A percentile compares a stretch with the other conserved stretches of the same genome.
Evolutionary conservation across 2,329 filamentous ascomycete species (phyloP).

Genomic region (Raffaelea arxii): DNA sequence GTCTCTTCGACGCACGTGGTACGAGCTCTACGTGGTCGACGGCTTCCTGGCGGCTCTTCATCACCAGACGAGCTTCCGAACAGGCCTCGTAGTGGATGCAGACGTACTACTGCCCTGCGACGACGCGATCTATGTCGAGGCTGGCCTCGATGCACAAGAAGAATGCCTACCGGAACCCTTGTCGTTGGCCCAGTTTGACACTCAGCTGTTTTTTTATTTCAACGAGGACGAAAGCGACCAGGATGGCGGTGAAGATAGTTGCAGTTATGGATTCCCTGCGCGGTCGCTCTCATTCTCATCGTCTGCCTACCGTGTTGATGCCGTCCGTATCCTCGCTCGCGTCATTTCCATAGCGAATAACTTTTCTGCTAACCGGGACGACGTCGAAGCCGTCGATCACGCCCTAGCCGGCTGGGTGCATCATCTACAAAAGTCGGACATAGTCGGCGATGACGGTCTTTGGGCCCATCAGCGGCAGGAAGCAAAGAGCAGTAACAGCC

Average conservation of each 20-base stretch:
- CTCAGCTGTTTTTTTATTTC: constrained; percentile 1
- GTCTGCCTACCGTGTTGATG: constrained; percentile 52
- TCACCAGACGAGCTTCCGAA: neutral
- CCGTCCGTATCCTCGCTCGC: constrained; percentile 48
- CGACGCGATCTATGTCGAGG: constrained; percentile 1
- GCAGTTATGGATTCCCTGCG: too few relatives aligned
- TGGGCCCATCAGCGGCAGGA: too few relatives aligned
- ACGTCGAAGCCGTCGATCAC: constrained; percentile 37
- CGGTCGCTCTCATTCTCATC: constrained; percentile 40
- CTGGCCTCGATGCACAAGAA: neutral
- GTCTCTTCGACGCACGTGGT: constrained; percentile 7
- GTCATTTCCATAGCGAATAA: constrained; percentile 29
- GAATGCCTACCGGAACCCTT: neutral
- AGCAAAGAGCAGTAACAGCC: too few relatives aligned
- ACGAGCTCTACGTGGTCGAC: constrained; percentile 5
- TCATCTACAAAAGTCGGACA: constrained; percentile 47
- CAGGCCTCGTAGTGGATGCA: neutral
- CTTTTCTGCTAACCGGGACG: neutral
- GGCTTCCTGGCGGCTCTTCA: constrained; percentile 3
- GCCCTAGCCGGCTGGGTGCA: constrained; percentile 54
- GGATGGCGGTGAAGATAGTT: neutral
- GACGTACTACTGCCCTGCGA: constrained; percentile 4
- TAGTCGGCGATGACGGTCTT: constrained; percentile 28
- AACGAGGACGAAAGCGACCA: neutral
- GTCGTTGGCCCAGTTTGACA: constrained; percentile 2